Base-by-base conservation (phyloP, 2,329 filamentous ascomycete genomes). In the Colletotrichum sp. region DNA sequence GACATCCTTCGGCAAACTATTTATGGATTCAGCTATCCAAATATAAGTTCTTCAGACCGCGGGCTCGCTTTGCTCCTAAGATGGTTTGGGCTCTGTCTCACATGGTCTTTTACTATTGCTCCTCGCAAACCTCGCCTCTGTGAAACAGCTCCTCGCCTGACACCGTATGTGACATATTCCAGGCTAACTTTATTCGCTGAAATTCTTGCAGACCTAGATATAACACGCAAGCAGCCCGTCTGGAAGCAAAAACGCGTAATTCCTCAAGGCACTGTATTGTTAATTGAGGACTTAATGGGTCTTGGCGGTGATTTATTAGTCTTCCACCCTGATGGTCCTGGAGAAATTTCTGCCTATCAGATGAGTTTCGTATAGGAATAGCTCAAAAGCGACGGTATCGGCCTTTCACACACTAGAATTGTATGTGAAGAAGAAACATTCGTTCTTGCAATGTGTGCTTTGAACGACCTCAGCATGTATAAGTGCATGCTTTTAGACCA, bases 21-120 rank as follows among this genome's bases (percentile, higher is more conserved):
- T 16, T 28, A 34, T 34, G 12, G 32, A 34, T 34, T 7, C 32
- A 34, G 32, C 32, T 34, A 15, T 15, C 16, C 7, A 10, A 62
- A 21, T 12, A 49, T 2, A 49, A 21, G 3, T 49, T 21, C 9
- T 13, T 13, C 1, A 21, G 44, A 21, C 6, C 10, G 44, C 10
- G 18, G 44, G n/a, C 6, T 21, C 10, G n/a, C 12, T 1, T 21
- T 49, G 2, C n/a, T 49, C 10, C n/a, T 6, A 13, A 21, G n/a
- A 3, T 21, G 3, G 4, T n/a, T 13, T 21, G 0, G 2, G 2
- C 6, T 49, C n/a, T 49, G 2, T 21, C 44, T 49, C 3, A 49
- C 1, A 13, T 21, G 8, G 44, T 6, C n/a, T 21, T 21, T 13
- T 13, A 13, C 12, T 4, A 13, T 18, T 49, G 10, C 6, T 6